Percentiles rank a stretch among this genome's conserved stretches.
phyloP scores from a whole-genome alignment of 768 basidiomycete species.

The Tricholoma saponaceum region DNA sequence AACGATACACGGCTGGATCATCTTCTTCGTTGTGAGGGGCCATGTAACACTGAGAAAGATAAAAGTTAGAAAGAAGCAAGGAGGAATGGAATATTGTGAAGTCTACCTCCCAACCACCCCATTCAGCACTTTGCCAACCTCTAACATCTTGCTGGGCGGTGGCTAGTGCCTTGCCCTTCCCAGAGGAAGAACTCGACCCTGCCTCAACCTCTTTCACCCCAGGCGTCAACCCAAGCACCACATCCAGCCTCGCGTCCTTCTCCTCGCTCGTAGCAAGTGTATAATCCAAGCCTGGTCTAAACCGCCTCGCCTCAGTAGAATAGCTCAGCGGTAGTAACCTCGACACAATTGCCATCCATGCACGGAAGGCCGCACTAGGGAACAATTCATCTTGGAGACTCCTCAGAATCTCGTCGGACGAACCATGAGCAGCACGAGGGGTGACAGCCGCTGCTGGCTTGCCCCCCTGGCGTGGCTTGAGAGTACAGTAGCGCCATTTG shows the following conservation, averaged over 20 bases:
- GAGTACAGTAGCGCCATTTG: constrained; percentile 88
- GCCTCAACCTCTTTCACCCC: constrained; percentile 33
- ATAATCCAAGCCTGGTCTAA: constrained; percentile 92
- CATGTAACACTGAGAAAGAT: constrained; percentile 73
- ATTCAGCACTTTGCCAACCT: constrained; percentile 71
- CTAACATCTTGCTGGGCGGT: constrained; percentile 26
- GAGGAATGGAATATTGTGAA: constrained; percentile 6
- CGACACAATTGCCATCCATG: constrained; percentile 81
- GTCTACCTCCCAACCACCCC: constrained; percentile 93
- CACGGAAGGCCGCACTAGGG: constrained; percentile 76
- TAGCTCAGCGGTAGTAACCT: constrained; percentile 68
- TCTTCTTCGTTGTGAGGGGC: constrained; percentile 93
- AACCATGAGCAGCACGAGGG: constrained; percentile 48
- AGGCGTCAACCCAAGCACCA: constrained; percentile 84
- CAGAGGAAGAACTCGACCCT: constrained; percentile 22
- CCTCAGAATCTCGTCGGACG: constrained; percentile 57
- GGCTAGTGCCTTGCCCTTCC: constrained; percentile 22
- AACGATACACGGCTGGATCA: constrained; percentile 91
- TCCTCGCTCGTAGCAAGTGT: constrained; percentile 88
- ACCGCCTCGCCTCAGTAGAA: constrained; percentile 77
- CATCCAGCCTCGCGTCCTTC: constrained; percentile 78
- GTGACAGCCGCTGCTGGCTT: constrained; percentile 42
- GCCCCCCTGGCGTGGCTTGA: constrained; percentile 36
- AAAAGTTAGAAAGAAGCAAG: constrained; percentile 2
- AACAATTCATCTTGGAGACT: constrained; percentile 76